phyloP scores from a whole-genome alignment of 305 asterid genomes.

The Fraxinus nigra region DNA sequence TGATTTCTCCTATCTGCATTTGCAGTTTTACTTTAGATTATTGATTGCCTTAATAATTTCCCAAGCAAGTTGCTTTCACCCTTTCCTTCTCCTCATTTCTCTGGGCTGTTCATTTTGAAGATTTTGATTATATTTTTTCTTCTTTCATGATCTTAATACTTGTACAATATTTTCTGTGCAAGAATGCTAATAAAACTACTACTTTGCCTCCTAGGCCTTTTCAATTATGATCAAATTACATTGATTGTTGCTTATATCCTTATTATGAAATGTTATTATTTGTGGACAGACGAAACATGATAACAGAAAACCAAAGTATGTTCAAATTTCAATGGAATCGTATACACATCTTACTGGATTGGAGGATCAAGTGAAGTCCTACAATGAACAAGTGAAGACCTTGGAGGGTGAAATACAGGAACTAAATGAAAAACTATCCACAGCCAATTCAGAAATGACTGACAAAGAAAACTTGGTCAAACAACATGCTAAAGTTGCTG shows the following conservation, averaged over 20 bases:
- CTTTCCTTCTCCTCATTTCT: background rate
- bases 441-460: slow-evolving; percentile 66
- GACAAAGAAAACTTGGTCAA: slow-evolving; percentile 81
- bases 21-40: background rate
- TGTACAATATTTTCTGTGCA: background rate
- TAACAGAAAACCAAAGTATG: slow-evolving; percentile 80
- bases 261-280: slow-evolving; percentile 16
- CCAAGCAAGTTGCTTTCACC: background rate
- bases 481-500: slow-evolving; percentile 96
- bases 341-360: slow-evolving; percentile 84
- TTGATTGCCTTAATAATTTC: background rate
- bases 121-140: background rate
- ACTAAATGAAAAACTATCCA: slow-evolving; percentile 71
- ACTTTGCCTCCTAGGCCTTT: background rate
- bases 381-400: slow-evolving; percentile 47
- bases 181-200: background rate
- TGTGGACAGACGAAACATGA: slow-evolving; percentile 57
- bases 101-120: background rate
- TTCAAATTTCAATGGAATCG: slow-evolving; percentile 88
- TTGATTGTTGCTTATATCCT: background rate
- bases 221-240: background rate
- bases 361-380: slow-evolving; percentile 88
- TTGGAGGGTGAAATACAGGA: slow-evolving; percentile 76
- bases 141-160: background rate
- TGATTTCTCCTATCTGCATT: background rate